Percentiles rank a stretch among this genome's conserved stretches.
phyloP scores from a whole-genome alignment of 257 asterid genomes.

The Salvia hispanica region DNA sequence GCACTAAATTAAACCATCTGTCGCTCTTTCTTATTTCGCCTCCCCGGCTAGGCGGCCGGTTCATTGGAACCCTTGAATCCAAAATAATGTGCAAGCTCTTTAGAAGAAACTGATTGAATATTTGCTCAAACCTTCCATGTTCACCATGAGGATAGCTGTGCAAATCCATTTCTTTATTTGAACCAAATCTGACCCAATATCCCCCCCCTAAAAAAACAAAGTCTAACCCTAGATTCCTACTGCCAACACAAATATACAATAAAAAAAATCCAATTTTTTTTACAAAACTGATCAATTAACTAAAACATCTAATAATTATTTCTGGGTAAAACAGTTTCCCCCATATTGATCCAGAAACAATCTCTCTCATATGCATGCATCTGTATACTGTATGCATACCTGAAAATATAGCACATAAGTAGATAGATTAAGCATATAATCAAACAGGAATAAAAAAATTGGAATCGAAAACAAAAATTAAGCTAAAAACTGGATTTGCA shows the following conservation, averaged over 20 bases:
- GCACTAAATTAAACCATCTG: constrained; percentile 81
- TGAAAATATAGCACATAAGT: constrained; percentile 30
- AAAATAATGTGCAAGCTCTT: constrained; percentile 81
- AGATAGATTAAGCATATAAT: constrained; percentile 21
- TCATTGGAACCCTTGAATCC: constrained; percentile 89
- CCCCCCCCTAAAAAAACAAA: not conserved
- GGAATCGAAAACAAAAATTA: not conserved
- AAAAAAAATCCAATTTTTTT: constrained; percentile 15
- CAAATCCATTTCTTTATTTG: constrained; percentile 62
- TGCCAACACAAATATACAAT: constrained; percentile 22
- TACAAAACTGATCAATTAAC: constrained; percentile 22
- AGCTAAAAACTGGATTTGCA: constrained; percentile 14
- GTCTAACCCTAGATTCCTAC: constrained; percentile 31
- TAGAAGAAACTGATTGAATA: constrained; percentile 82
- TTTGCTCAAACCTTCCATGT: constrained; percentile 88
- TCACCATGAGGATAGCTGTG: constrained; percentile 65
- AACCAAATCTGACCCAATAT: constrained; percentile 32
- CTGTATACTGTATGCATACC: constrained; percentile 33
- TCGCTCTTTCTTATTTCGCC: constrained; percentile 76
- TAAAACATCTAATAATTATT: constrained; percentile 19
- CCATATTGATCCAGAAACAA: constrained; percentile 18
- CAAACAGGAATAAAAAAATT: constrained; percentile 7
- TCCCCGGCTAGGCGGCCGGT: constrained; percentile 54
- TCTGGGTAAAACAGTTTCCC: not conserved
- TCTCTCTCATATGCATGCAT: constrained; percentile 28